These are phyloP conservation scores for Macrophomina pseudophaseolina DNA, from an alignment of 2,329 filamentous ascomycete genomes.

Conservation along the genomic window DNA sequence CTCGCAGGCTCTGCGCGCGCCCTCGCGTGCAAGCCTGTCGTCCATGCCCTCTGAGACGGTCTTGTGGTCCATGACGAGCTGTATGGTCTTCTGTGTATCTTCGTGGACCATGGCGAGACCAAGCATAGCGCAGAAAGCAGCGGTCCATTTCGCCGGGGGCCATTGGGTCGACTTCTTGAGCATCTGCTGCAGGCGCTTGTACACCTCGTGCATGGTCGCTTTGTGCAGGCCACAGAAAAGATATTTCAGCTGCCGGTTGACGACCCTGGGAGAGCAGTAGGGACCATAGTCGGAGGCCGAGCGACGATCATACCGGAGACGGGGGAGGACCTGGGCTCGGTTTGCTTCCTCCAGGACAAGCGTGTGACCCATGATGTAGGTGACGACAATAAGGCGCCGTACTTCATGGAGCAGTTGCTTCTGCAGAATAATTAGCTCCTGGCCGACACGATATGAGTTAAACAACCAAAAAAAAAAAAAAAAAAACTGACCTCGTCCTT, in stretches of 20 bases:
- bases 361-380: conserved; percentile 56
- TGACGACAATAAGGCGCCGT: conserved; percentile 53
- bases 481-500: conserved; percentile 45
- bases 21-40: conserved; percentile 35
- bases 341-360: conserved; percentile 50
- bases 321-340: conserved; percentile 37
- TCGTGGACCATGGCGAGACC: conserved; percentile 56
- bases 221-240: conserved; percentile 53
- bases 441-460: conserved; percentile 16
- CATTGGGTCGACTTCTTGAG: conserved; percentile 46
- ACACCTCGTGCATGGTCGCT: conserved; percentile 47
- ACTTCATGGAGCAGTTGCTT: conserved; percentile 49
- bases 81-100: conserved; percentile 53
- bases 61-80: conserved; percentile 50
- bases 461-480: neutral
- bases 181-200: conserved; percentile 55
- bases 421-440: conserved; percentile 32
- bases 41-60: conserved; percentile 36
- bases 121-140: conserved; percentile 52
- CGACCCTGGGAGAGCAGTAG: conserved; percentile 51
- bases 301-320: conserved; percentile 42
- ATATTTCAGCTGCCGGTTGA: conserved; percentile 57
- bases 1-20: conserved; percentile 47
- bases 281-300: conserved; percentile 38
- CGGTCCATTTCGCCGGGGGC: conserved; percentile 50